phyloP scores from a whole-genome alignment of 202 grass and related monocot genomes.

The Cymbopogon flexuosus region DNA sequence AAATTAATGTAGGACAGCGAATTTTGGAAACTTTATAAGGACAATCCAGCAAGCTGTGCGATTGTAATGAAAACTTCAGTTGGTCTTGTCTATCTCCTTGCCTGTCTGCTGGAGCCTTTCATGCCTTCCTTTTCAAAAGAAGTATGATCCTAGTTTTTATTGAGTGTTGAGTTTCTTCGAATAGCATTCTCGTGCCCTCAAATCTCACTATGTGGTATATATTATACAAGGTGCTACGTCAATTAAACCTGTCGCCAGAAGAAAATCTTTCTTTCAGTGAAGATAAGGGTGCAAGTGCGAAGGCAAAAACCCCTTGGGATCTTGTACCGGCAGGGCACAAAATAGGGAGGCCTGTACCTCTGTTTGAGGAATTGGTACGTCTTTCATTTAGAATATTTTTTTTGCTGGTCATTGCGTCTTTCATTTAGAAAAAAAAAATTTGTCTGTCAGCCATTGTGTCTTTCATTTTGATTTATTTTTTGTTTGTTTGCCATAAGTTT shows the following conservation, averaged over 20 bases:
- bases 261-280: conserved; percentile 61
- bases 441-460: conserved; percentile 1
- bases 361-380: conserved; percentile 85
- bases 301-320: conserved; percentile 78
- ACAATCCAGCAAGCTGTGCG: conserved; percentile 68
- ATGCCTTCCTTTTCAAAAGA: conserved; percentile 88
- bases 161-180: not conserved
- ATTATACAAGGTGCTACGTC: conserved; percentile 57
- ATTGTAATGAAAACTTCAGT: conserved; percentile 94
- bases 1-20: conserved; percentile 53
- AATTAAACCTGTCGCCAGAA: conserved; percentile 66
- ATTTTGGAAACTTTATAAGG: conserved; percentile 94
- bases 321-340: conserved; percentile 66
- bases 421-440: too few species aligned
- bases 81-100: conserved; percentile 89
- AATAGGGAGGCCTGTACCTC: conserved; percentile 69
- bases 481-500: conserved; percentile 13
- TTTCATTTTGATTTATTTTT: conserved; percentile 21
- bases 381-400: conserved; percentile 22
- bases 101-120: conserved; percentile 92
- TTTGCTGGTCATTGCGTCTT: conserved; percentile 12
- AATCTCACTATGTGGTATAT: conserved; percentile 6
- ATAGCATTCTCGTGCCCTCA: not conserved
- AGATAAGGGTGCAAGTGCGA: conserved; percentile 52
- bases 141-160: conserved; percentile 33